Base-by-base conservation (phyloP, 208 protist species). In the Crithidia acanthocephali region DNA sequence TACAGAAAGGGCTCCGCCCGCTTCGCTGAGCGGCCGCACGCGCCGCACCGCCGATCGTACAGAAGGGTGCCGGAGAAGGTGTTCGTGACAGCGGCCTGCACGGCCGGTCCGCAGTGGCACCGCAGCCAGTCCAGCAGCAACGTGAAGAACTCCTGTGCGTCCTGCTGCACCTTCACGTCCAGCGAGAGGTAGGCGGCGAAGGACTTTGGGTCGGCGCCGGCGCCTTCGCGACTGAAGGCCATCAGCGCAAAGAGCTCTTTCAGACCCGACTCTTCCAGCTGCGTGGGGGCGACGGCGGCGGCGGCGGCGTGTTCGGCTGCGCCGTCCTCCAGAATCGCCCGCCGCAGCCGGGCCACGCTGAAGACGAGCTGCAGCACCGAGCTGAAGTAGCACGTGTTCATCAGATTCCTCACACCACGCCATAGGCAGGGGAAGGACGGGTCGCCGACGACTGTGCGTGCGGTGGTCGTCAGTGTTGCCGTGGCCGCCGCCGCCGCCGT, bases 351-450 rank as follows among this genome's bases (percentile, higher is more conserved):
- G 10, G 81, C 59, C 45, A 91, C 83, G 48, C 74, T 72, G 65
- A 92, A 97, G 25, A 98, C 80, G 28, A 95, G 37, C 80, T 97
- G 91, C 60, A 98, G 27, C 11, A 95, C 76, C 10, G 81, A 67
- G 78, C 91, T 96, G 74, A 96, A 81, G 81, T 97, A 98, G 76
- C 94, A 98, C 28, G 90, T 98, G 76, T 95, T 97, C 48, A 83
- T 85, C 16, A 96, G 71, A 69, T 97, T 97, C 13, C 57, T 52
- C 55, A 97, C 70, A 20, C 93, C 93, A 28, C 91, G 80, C 79
- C 83, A 91, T 52, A 87, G 59, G 51, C 85, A 87, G 2, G 72
- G 74, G 28, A 76, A 74, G 3, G 55, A 22, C 0, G 48, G 59
- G 65, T 78, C 64, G 30, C 22, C 27, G 55, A 42, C 35, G 28